Conservation (phyloP, 108 stramenopile genomes). For the Discostella pseudostelligera region DNA sequence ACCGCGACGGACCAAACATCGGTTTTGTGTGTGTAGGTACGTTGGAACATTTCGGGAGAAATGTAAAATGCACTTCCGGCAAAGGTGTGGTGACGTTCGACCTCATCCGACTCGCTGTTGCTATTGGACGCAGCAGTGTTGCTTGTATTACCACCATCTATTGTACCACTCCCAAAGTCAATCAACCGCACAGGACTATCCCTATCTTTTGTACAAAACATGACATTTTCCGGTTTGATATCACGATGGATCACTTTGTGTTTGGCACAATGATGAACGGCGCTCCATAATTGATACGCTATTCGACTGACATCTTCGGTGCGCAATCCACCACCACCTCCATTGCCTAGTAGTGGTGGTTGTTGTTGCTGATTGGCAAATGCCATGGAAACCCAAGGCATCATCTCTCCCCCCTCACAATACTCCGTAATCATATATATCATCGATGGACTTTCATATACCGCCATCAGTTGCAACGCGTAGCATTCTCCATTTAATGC, state of each 20-base stretch:
- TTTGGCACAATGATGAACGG: conserved; percentile 71
- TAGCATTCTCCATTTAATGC: conserved; percentile 54
- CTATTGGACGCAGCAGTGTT: conserved; percentile 7
- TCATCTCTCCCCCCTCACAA: conserved; percentile 83
- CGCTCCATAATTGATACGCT: conserved; percentile 69
- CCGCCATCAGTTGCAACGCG: conserved; percentile 34
- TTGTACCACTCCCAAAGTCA: conserved; percentile 81
- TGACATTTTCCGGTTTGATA: conserved; percentile 65
- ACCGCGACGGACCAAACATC: conserved; percentile 81
- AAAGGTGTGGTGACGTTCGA: conserved; percentile 65
- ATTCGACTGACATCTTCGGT: conserved; percentile 86
- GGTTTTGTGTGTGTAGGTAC: conserved; percentile 49
- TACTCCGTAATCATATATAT: conserved; percentile 75
- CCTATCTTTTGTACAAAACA: conserved; percentile 56
- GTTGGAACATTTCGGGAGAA: conserved; percentile 79
- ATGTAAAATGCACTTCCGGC: conserved; percentile 86
- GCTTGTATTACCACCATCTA: conserved; percentile 30
- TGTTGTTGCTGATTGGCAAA: conserved; percentile 17
- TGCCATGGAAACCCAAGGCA: conserved; percentile 59
- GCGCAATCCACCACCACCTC: conserved; percentile 68
- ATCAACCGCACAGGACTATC: conserved; percentile 69
- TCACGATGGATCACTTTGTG: conserved; percentile 72
- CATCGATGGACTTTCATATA: conserved; percentile 67
- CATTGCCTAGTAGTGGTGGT: no score
- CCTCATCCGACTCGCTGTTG: conserved; percentile 7